Base-by-base conservation (phyloP, 2,329 filamentous ascomycete species). In the Periconia digitata region DNA sequence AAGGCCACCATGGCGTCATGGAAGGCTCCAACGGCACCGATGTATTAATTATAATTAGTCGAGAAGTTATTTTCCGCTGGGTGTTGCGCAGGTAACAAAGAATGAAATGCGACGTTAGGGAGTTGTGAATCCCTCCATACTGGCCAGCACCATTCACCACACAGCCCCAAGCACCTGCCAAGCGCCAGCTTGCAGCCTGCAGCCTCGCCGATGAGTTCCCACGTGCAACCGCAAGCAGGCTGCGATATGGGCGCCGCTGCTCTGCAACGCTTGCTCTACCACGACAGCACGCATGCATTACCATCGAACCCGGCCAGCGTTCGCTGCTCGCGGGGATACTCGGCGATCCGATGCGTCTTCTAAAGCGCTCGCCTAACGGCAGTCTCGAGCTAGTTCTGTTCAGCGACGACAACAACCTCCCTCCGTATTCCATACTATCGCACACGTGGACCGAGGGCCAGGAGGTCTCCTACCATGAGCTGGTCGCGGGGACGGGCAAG, bases 351-450 rank as follows among this genome's bases (percentile, higher is more conserved):
- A 49, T 49, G 46, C 46, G 42, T 23, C 46, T 49, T 24, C 36
- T 49, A 15, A 35, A 45, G 20, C 40, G 36, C 17, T 24, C 22
- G 21, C 41, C 8, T 6, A 17, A 20, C 29, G 46, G 42, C 42
- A 27, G 6, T 21, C 44, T 49, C 29, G 17, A 44, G 23, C 46
- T 49, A 13, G 38, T 37, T 37, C 32, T 37, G 15, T 40, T 44
- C 22, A 17, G 40, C 36, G 41, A 44, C 24, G 44, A 55, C 37
- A 20, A 38, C 24, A 4, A 13, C 24, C 24, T 21, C 20, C 43
- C 43, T 39, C 47, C 27, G 16, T 50, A 50, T 34, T 42, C 47
- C 2, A 50, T 50, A 1, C 47, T 50, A 16, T 50, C 47, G 39
- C 43, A 50, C 23, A 50, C 47, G 21, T 46, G 47, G 47, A 16